Evolutionary conservation across 2,329 filamentous ascomycete genomes (phyloP).

Genomic region (Epicoccum sorghinum): DNA sequence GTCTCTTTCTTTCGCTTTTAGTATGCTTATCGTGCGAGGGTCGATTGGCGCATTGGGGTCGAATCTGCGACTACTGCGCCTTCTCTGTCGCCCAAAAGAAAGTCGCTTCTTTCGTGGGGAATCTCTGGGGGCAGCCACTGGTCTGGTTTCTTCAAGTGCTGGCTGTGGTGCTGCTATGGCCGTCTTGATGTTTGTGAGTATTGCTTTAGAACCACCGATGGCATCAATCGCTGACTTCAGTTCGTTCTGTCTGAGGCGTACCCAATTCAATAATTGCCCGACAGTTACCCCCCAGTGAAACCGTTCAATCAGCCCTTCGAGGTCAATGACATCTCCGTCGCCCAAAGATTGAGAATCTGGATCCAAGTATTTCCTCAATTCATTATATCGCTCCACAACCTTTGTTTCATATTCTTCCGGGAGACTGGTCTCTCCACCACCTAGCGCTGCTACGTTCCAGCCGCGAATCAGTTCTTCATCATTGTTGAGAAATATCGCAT

Average conservation of each 20-base stretch:
- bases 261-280: conserved; percentile 54
- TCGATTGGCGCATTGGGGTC: conserved; percentile 35
- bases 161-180: conserved; percentile 24
- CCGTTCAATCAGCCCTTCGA: conserved; percentile 50
- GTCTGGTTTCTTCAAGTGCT: conserved; percentile 6
- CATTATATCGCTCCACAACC: conserved; percentile 47
- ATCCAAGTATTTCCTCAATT: conserved; percentile 46
- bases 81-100: conserved; percentile 35
- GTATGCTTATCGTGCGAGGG: conserved; percentile 24
- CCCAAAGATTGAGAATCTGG: conserved; percentile 39
- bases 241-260: conserved; percentile 52
- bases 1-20: conserved; percentile 31
- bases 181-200: conserved; percentile 41
- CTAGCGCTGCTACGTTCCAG: conserved; percentile 45
- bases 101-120: conserved; percentile 33
- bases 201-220: conserved; percentile 53
- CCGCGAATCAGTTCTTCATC: conserved; percentile 34
- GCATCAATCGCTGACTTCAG: conserved; percentile 51
- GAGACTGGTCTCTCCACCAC: conserved; percentile 46
- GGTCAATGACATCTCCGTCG: conserved; percentile 45
- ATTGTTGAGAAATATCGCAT: conserved; percentile 49
- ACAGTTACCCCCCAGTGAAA: conserved; percentile 61
- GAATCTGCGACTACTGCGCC: conserved; percentile 40
- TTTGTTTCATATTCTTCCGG: conserved; percentile 42
- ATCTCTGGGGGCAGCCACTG: conserved; percentile 6